Percentiles rank a stretch among this genome's conserved stretches.
Conservation (phyloP, 345 rosid genomes). For the Gossypium bickii region DNA sequence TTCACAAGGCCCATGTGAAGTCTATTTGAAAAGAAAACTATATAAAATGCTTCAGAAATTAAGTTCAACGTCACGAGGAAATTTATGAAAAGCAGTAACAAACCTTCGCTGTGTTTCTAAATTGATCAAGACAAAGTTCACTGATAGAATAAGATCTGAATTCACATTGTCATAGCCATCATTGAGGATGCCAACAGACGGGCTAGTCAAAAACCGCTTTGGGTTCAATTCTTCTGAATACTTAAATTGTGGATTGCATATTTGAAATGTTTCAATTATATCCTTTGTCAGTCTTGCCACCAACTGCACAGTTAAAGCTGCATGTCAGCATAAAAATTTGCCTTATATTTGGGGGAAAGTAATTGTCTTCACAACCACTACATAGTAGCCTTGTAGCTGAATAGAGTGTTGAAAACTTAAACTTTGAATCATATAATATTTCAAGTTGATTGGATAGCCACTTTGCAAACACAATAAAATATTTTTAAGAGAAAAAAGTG, state of each 20-base stretch:
- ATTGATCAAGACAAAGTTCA: conserved; percentile 66
- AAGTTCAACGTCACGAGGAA: conserved; percentile 24
- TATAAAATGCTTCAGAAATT: not conserved
- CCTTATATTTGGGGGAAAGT: conserved; percentile 7
- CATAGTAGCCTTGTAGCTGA: not conserved
- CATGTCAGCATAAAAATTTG: conserved; percentile 20
- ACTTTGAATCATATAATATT: not conserved
- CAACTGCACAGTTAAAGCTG: conserved; percentile 54
- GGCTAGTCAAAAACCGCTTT: conserved; percentile 92
- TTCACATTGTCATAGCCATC: conserved; percentile 93
- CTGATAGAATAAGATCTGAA: conserved; percentile 90
- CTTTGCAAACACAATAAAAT: conserved; percentile 2
- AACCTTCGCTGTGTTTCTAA: conserved; percentile 80
- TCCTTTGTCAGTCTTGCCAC: conserved; percentile 78
- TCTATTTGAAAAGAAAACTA: not conserved
- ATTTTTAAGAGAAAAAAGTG: not conserved
- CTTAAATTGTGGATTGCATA: conserved; percentile 84
- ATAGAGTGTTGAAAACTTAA: not conserved
- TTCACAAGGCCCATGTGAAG: not conserved
- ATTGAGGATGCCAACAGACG: conserved; percentile 84
- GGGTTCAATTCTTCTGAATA: conserved; percentile 93
- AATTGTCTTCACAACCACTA: not conserved
- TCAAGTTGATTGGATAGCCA: not conserved
- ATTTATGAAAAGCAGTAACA: conserved; percentile 22
- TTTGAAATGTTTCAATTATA: conserved; percentile 79